Evolutionary conservation across 2,329 filamentous ascomycete species (phyloP), one percentile per base, ranked within the genome.

Genomic region (Penicillium rolfsii): DNA sequence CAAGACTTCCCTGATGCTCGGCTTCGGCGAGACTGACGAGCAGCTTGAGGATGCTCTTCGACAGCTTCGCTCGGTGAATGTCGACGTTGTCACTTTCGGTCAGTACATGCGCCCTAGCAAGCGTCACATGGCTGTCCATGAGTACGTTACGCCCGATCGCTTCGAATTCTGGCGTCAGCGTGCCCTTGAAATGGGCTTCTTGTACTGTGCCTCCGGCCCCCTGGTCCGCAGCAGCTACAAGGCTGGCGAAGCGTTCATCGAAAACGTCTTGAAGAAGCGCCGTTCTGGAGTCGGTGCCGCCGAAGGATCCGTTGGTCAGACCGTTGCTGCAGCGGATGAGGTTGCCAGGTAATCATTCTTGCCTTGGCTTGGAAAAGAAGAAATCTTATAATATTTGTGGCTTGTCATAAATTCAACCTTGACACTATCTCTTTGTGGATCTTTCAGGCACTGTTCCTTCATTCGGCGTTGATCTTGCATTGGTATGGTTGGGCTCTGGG

Each of bases 91-190:
- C 60, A 99, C 95, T 0, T 99, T 99, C 69, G 95, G 95, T n/a
- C 95, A 99, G 82, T 99, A 99, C 82, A 99, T 99, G 95, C 91
- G 94, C 11, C 95, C 95, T 1, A 99, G 95, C 4, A 99, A 98
- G 83, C 87, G 94, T 48, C 95, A 99, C 77, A 94, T 99, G 87
- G 89, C 96, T 77, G 95, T 99, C 35, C 90, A 96, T 73, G 92
- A 94, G 76, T 99, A 99, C 76, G 86, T 99, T 50, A 94, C 93
- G 0, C 95, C 95, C 0, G 91, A 90, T 63, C 88, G 89, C 64
- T 99, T 99, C 74, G 94, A 98, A 73, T 81, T 90, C 71, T 99
- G 95, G 95, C 87, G 91, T 62, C 87, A 92, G 80, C 87, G 93
- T 55, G 94, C 95, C 41, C 83, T 98, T 49, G 93, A 97, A 64